Base-by-base conservation (phyloP, 1,284 basidiomycete genomes). In the Rhodotorula sp. region DNA sequence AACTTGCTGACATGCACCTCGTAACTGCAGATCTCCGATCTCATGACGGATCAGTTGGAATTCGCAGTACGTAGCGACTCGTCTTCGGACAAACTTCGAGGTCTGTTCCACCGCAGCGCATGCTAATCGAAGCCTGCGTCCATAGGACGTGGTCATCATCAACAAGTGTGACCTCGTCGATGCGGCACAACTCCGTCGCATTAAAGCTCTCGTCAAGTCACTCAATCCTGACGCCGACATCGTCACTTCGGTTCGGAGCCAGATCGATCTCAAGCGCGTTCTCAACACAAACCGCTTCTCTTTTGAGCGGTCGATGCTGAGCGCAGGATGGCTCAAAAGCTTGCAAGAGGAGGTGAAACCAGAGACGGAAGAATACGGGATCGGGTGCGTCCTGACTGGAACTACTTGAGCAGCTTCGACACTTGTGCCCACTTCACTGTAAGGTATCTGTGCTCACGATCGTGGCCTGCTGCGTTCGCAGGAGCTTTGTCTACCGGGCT, bases 301-400 rank as follows among this genome's bases (percentile, higher is more conserved):
- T 57, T 84, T 84, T 66, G 81, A 81, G 59, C 80, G 82, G 69
- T 82, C 82, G 1, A 79, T 82, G 7, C 76, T 81, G n/a, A 79
- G 81, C 3, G 82, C 83, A 2, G 83, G 83, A 0, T 84, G 84
- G 83, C 79, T 84, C 12, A 77, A 81, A 77, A 79, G 80, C 68
- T 72, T 84, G 15, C 75, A 80, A 19, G 84, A 84, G 59, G 59
- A 60, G n/a, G 16, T 48, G 38, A 60, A 81, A 70, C 83, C 83
- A 3, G 83, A 84, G 77, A 83, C 83, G 4, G 79, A 82, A 43
- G 81, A 79, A 67, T 82, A 82, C 70, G 80, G 80, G 3, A 80
- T 82, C 62, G 73, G 78, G 38, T 79, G 62, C 77, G 18, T 81
- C 34, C 10, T n/a, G 23, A 19, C n/a, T 2, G 14, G 15, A 5